Evolutionary conservation across 2,329 filamentous ascomycete species (phyloP), one percentile per base, ranked within the genome.

Genomic region (Xylariaceae sp.): DNA sequence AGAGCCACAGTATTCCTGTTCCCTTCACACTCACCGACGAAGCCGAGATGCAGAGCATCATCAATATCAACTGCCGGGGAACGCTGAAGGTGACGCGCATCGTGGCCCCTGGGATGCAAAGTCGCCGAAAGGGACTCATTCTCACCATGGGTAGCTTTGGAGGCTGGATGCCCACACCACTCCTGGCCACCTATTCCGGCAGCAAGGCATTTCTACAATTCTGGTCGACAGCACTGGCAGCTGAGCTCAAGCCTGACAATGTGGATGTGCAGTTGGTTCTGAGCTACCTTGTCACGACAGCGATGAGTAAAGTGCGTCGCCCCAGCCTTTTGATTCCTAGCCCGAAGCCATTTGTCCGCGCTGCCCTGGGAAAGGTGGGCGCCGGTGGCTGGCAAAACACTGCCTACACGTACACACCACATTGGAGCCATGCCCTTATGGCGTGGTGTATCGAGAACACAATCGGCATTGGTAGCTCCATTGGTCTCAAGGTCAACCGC

Each of bases 131-230:
- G 53, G 94, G 95, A 21, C 79, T 99, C 34, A 90, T 99, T 66
- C 78, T 99, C 51, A 99, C 92, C 54, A 96, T 99, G 92, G 94
- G 92, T 44, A 96, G 92, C 10, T 95, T 97, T 69, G 94, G 88
- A 58, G 95, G 94, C 62, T 87, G 95, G 74, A 83, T 94, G 57
- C 94, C 94, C 7, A 96, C 90, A 0, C 92, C 95, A 5, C 85
- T 94, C 51, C 81, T 99, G 42, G 94, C 94, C 12, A 97, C 94
- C 2, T 99, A 99, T 79, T 95, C 89, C 42, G 94, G 94, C 61
- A 94, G 88, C 82, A 99, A 99, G 76, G 92, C 94, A 1, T 99
- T 99, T 80, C 80, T 99, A 46, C 92, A 97, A 74, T 87, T 95
- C 68, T 99, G 94, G 94, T 96, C 88, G 61, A 87, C 85, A 5